Conservation (phyloP, 2,329 filamentous ascomycete species). For the Thielaviopsis populi region DNA sequence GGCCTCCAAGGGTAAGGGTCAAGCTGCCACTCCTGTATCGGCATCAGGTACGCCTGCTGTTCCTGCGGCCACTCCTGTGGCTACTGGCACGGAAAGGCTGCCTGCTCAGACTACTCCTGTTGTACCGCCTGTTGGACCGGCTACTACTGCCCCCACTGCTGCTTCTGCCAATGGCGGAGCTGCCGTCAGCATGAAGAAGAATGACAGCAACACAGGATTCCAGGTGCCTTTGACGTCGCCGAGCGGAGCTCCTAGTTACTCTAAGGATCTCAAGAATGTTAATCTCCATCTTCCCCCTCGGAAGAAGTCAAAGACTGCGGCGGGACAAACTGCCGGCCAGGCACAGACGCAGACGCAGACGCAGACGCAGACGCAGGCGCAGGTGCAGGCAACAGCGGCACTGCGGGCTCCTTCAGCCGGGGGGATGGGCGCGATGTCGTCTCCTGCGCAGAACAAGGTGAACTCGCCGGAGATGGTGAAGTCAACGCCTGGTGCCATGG, state of each 20-base stretch:
- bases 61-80: not conserved
- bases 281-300: slow-evolving; percentile 41
- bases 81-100: not conserved
- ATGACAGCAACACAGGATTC: not conserved
- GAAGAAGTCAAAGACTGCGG: slow-evolving; percentile 37
- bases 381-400: not conserved
- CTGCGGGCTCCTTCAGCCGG: not conserved
- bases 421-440: not conserved
- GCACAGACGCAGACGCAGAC: not conserved
- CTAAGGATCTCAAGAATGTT: slow-evolving; percentile 31
- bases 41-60: not conserved
- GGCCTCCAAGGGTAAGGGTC: not conserved
- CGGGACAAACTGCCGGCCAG: not conserved
- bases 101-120: not conserved
- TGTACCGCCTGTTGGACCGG: not conserved
- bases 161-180: not conserved
- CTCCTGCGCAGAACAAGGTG: slow-evolving; percentile 4
- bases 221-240: slow-evolving; percentile 33
- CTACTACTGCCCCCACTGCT: not conserved
- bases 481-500: slow-evolving; percentile 13
- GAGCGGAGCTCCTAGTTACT: slow-evolving; percentile 42
- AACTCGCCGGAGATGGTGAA: slow-evolving; percentile 16
- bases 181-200: slow-evolving; percentile 4
- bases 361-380: too few species aligned
- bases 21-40: not conserved